Base-by-base conservation (phyloP, 225 moss, liverwort and hornwort species). In the Bryoerythrophyllum caledonicum region DNA sequence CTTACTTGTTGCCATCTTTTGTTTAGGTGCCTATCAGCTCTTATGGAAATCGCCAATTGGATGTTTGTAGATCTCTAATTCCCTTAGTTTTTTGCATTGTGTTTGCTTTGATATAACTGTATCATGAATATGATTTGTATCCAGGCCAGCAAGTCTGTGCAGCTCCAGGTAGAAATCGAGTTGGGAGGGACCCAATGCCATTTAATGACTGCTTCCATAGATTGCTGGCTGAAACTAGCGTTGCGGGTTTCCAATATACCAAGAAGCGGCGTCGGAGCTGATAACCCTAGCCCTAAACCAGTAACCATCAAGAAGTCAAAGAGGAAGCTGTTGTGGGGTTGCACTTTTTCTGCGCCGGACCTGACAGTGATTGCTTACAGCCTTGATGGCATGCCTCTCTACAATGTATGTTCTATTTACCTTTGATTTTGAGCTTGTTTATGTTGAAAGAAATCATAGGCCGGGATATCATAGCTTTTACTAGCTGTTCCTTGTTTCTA, bases 291-390 rank as follows among this genome's bases (percentile, higher is more conserved):
- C 27, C 20, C 68, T 63, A 79, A 58, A 57, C 67, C 78, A 84
- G 84, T 78, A 61, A 73, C 81, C 86, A 65, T 68, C 37, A 81
- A 87, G 84, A 87, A 87, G 75, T 51, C 68, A 60, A 81, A 75
- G 73, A 78, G 85, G 62, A 93, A 85, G 84, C 70, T 94, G 56
- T 78, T 82, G 32, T 97, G 94, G 94, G 88, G 92, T 54, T 97
- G 97, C 73, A 90, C 94, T 59, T 81, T 94, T 80, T 94, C 94
- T 71, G 89, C 89, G 61, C 97, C 97, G 34, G 94, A 94, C 52
- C 82, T 97, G 78, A 85, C 80, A 44, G 55, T 94, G 46, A 74
- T 89, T 75, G 87, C 89, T 70, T 89, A 86, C 61, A 89, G 92
- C 74, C 89, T 79, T 62, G 80, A 84, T 74, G 93, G 90, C 82